phyloP scores from a whole-genome alignment of 169 alveolate genomes.

The Amoebophrya sp. region DNA sequence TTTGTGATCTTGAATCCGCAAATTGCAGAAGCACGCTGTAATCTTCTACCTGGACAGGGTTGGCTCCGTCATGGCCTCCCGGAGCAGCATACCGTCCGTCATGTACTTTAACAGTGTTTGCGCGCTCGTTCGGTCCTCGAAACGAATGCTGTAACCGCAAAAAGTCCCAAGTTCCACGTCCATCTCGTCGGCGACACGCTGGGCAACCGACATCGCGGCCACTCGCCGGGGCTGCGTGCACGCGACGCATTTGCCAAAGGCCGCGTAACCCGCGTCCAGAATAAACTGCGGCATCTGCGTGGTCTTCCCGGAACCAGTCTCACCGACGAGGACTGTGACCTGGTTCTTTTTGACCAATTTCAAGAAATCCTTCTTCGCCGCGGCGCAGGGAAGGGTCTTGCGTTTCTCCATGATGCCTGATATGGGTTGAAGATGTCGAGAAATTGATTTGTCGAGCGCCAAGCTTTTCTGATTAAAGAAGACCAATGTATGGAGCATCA shows the following conservation, averaged over 20 bases:
- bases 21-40: neutral
- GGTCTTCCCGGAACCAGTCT: conserved; percentile 97
- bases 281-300: conserved; percentile 93
- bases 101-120: conserved; percentile 87
- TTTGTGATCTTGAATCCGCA: conserved; percentile 29
- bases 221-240: conserved; percentile 99
- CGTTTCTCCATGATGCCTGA: neutral
- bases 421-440: neutral
- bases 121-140: conserved; percentile 84
- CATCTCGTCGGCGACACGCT: conserved; percentile 97
- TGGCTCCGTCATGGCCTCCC: conserved; percentile 94
- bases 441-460: no score
- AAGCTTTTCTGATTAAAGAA: no score
- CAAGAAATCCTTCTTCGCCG: conserved; percentile 65
- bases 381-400: neutral
- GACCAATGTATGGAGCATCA: no score
- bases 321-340: conserved; percentile 77
- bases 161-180: conserved; percentile 83
- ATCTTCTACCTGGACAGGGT: conserved; percentile 56
- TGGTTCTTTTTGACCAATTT: conserved; percentile 64
- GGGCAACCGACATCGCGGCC: conserved; percentile 99
- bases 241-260: conserved; percentile 78
- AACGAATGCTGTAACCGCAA: conserved; percentile 95
- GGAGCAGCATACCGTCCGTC: conserved; percentile 97
- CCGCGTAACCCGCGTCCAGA: conserved; percentile 61